Percentiles rank a stretch among this genome's conserved stretches.
phyloP scores from a whole-genome alignment of 2,329 filamentous ascomycete species.

The Canariomyces notabilis region DNA sequence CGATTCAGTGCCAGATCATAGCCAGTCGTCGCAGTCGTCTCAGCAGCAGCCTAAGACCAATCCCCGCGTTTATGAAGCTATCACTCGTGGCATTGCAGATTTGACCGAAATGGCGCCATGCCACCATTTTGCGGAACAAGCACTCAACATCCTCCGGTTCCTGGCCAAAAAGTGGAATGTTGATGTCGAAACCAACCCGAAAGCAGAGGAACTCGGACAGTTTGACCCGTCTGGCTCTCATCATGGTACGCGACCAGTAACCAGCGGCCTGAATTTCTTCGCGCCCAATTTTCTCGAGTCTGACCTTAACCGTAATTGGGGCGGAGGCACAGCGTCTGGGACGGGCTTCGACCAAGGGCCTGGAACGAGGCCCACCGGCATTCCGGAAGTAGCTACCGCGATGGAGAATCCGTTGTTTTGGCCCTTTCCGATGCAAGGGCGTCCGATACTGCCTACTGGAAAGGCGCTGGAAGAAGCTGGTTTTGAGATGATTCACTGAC shows the following conservation, averaged over 20 bases:
- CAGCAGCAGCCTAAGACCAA: conserved; percentile 31
- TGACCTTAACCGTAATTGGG: conserved; percentile 48
- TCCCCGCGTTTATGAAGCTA: conserved; percentile 38
- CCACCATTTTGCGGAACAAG: conserved; percentile 57
- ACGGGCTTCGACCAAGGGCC: background rate
- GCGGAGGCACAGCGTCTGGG: conserved; percentile 21
- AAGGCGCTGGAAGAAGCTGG: conserved; percentile 46
- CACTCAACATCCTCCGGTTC: conserved; percentile 54
- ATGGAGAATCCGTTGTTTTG: conserved; percentile 54
- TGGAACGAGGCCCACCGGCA: conserved; percentile 1
- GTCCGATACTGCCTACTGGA: conserved; percentile 48
- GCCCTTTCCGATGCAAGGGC: conserved; percentile 57
- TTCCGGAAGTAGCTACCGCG: conserved; percentile 29
- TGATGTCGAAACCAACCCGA: conserved; percentile 40
- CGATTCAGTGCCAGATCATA: background rate
- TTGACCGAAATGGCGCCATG: conserved; percentile 57
- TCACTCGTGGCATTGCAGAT: conserved; percentile 52
- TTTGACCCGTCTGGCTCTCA: background rate
- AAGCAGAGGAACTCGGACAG: conserved; percentile 1
- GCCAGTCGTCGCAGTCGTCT: conserved; percentile 17
- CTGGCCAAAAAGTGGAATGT: conserved; percentile 56
- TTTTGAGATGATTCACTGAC: conserved; percentile 33
- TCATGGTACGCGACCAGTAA: conserved; percentile 35
- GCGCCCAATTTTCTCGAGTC: conserved; percentile 43
- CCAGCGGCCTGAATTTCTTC: conserved; percentile 54